Conservation (phyloP, 2,329 filamentous ascomycete species). For the Neofusicoccum ribis region DNA sequence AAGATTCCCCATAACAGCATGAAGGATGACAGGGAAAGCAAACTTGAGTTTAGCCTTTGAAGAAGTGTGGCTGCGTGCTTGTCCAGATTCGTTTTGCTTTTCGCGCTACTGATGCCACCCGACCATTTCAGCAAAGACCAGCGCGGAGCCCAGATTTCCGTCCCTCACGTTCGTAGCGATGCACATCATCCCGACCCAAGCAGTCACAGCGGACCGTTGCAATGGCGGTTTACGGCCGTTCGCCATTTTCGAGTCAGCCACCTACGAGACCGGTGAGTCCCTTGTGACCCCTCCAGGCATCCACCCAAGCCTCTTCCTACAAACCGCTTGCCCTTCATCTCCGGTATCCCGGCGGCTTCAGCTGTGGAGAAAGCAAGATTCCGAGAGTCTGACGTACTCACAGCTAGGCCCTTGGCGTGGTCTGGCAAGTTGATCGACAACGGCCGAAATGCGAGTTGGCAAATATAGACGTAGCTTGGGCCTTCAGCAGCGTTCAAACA, state of each 20-base stretch:
- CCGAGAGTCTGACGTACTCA: background rate
- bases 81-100: background rate
- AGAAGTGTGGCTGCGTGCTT: background rate
- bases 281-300: background rate
- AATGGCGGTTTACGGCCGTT: slow-evolving; percentile 15
- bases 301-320: background rate
- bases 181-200: background rate
- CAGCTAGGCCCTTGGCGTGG: background rate
- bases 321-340: background rate
- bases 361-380: background rate
- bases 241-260: background rate
- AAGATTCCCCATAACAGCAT: too few species aligned
- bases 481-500: slow-evolving; percentile 86
- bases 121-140: background rate
- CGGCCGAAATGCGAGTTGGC: background rate
- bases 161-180: background rate
- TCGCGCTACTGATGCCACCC: background rate
- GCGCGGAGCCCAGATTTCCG: background rate
- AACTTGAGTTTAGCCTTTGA: background rate
- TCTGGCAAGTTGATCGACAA: background rate
- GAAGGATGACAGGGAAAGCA: background rate
- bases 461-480: background rate
- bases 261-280: background rate
- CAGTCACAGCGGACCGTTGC: background rate
- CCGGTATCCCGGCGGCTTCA: background rate